Base-by-base conservation (phyloP, 2,329 filamentous ascomycete genomes). In the Ambrosiella cleistominuta region DNA sequence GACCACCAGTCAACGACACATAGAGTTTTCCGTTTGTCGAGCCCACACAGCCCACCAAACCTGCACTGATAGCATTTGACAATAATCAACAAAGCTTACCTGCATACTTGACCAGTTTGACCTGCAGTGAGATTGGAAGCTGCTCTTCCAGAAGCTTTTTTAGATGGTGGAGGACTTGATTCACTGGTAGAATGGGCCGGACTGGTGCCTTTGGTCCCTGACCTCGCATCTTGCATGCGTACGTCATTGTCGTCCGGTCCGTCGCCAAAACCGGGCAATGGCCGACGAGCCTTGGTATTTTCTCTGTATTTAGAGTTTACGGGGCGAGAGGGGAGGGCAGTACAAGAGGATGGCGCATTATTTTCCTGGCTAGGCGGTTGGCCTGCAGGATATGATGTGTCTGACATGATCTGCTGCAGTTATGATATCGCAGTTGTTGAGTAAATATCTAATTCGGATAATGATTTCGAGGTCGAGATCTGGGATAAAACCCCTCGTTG, bases 91-190 rank as follows among this genome's bases (percentile, higher is more conserved):
- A 12, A 53, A 49, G 65, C 76, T 66, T 71, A 86, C 84, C 83
- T 87, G 80, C 84, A 88, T 51, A 85, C 72, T 67, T 87, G 84
- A 2, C 82, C 83, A 54, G 58, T 56, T 56, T 61, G 61, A 15
- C 60, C 53, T 15, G 55, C 27, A 9, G 55, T 40, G 55, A 55
- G 45, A 2, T 50, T 44, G n/a, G 56, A 57, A 45, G 54, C 36
- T 45, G 50, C 36, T 27, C 47, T 44, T 13, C 50, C 45, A 15
- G 56, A 3, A 17, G 40, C 12, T 36, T 55, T 60, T 50, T 57
- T 57, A 8, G 55, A 36, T 6, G 44, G 42, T 13, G 59, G 42
- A 12, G 59, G 51, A 19, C 54, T 57, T 47, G 44, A 45, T 47
- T 60, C 59, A n/a, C 40, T 38, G 9, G 35, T 37, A 15, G 49